Percentiles rank a stretch among this genome's conserved stretches.
These are phyloP conservation scores for Neonectria faginata DNA, from an alignment of 2,329 filamentous ascomycete genomes.

Conservation along the genomic window DNA sequence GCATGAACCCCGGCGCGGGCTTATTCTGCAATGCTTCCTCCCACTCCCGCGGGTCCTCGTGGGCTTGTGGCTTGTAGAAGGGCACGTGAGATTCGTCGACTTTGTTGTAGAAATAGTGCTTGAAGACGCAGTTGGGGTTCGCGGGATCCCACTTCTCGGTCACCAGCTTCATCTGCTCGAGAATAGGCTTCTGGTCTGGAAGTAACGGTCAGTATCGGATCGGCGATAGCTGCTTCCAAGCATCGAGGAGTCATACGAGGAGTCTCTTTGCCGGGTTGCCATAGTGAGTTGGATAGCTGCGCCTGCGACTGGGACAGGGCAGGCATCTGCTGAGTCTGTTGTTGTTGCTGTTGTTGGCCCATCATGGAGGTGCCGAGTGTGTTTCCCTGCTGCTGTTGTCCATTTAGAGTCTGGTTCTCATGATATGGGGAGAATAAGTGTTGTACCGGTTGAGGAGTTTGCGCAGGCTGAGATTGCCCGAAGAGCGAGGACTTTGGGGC, in stretches of 20 bases:
- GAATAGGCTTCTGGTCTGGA: conserved; percentile 74
- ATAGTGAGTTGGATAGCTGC: conserved; percentile 62
- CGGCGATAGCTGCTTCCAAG: conserved; percentile 1
- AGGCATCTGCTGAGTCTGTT: conserved; percentile 58
- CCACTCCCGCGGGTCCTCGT: conserved; percentile 83
- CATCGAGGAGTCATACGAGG: conserved; percentile 55
- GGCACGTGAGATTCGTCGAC: conserved; percentile 80
- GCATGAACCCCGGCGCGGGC: conserved; percentile 80
- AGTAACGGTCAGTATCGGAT: conserved; percentile 22
- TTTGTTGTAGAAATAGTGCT: conserved; percentile 89
- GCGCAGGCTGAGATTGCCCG: conserved; percentile 53
- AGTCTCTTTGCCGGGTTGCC: conserved; percentile 64
- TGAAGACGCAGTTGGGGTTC: conserved; percentile 77
- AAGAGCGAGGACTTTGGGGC: conserved; percentile 55
- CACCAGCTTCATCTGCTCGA: conserved; percentile 78
- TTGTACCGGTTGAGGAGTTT: conserved; percentile 48
- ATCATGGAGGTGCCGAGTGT: conserved; percentile 48
- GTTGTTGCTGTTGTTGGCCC: conserved; percentile 54
- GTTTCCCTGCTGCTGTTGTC: conserved; percentile 53
- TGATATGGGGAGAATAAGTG: conserved; percentile 29
- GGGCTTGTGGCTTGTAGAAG: conserved; percentile 76
- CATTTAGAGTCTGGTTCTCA: conserved; percentile 34
- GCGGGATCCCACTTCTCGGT: conserved; percentile 80
- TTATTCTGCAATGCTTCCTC: conserved; percentile 86
- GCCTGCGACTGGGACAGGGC: conserved; percentile 59